phyloP scores from a whole-genome alignment of 176 grass and related monocot genomes.

The Pharus latifolius region DNA sequence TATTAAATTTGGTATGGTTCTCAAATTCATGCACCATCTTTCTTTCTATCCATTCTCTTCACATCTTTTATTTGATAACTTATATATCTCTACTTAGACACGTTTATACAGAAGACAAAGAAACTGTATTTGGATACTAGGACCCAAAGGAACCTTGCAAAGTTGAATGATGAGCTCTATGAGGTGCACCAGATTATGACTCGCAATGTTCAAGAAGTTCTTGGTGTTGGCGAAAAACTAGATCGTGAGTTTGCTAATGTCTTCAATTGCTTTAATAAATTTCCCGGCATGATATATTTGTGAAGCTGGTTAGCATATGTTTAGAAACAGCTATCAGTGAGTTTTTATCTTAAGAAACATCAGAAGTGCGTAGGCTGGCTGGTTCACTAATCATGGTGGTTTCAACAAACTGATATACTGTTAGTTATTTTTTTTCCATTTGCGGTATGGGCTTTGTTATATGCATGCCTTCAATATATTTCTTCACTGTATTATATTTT shows the following conservation, averaged over 20 bases:
- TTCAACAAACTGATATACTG: neutral
- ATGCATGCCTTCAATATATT: neutral
- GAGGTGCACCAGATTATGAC: constrained; percentile 97
- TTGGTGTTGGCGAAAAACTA: constrained; percentile 92
- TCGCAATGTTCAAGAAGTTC: constrained; percentile 94
- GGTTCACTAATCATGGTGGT: neutral
- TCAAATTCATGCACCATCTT: neutral
- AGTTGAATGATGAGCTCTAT: constrained; percentile 90
- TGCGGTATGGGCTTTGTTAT: neutral
- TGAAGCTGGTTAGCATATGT: neutral
- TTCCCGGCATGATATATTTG: neutral
- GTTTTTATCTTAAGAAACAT: neutral
- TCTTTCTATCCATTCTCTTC: neutral
- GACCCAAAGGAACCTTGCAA: constrained; percentile 86
- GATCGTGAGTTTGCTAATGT: constrained; percentile 49
- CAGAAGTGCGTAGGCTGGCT: neutral
- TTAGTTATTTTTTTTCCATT: neutral
- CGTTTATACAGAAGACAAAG: constrained; percentile 95
- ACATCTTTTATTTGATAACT: neutral
- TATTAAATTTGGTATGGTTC: constrained; percentile 82
- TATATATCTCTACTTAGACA: constrained; percentile 45
- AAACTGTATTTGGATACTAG: constrained; percentile 89
- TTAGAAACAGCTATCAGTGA: neutral
- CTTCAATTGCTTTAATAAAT: neutral
- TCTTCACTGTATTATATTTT: neutral